Evolutionary conservation across 176 grass and related monocot genomes (phyloP).

Genomic region (Musa itinerans): DNA sequence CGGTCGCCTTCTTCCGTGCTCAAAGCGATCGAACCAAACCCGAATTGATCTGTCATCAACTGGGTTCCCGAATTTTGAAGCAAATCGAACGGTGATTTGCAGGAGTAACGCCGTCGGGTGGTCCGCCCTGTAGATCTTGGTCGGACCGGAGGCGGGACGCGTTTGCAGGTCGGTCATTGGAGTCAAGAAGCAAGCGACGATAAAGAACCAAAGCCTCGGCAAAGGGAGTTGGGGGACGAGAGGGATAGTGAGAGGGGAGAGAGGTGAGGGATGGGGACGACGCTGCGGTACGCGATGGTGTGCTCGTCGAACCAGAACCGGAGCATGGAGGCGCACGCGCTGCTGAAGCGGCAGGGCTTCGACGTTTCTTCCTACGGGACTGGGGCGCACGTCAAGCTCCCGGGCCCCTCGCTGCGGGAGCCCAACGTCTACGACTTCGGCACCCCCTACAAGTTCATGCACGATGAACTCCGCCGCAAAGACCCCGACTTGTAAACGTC

Average conservation of each 20-base stretch:
- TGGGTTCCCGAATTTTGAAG: not conserved
- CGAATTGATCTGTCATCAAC: no score
- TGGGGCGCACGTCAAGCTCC: slow-evolving; percentile 79
- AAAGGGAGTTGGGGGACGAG: no score
- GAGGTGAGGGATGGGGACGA: slow-evolving; percentile 24
- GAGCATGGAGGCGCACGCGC: slow-evolving; percentile 93
- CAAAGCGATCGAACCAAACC: no score
- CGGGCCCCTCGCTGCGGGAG: slow-evolving; percentile 73
- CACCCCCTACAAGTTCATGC: slow-evolving; percentile 75
- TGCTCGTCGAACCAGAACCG: slow-evolving; percentile 98
- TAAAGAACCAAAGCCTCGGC: not conserved
- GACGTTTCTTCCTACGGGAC: slow-evolving; percentile 88
- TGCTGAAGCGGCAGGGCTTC: slow-evolving; percentile 61
- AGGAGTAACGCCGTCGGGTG: no score
- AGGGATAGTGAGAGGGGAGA: not conserved
- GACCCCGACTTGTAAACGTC: slow-evolving; percentile 55
- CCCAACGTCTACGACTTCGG: slow-evolving; percentile 91
- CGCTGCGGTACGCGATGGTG: slow-evolving; percentile 69
- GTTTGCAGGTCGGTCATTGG: not conserved
- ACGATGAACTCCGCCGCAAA: slow-evolving; percentile 81
- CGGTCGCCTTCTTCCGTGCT: no score
- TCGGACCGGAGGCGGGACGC: no score
- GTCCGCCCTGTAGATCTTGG: no score
- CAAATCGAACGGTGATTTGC: not conserved
- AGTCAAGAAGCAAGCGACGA: not conserved